Percentiles rank a stretch among this genome's conserved stretches.
These are phyloP conservation scores for Cutaneotrichosporon cutaneum DNA, from an alignment of 1,284 basidiomycete species.

Conservation along the genomic window DNA sequence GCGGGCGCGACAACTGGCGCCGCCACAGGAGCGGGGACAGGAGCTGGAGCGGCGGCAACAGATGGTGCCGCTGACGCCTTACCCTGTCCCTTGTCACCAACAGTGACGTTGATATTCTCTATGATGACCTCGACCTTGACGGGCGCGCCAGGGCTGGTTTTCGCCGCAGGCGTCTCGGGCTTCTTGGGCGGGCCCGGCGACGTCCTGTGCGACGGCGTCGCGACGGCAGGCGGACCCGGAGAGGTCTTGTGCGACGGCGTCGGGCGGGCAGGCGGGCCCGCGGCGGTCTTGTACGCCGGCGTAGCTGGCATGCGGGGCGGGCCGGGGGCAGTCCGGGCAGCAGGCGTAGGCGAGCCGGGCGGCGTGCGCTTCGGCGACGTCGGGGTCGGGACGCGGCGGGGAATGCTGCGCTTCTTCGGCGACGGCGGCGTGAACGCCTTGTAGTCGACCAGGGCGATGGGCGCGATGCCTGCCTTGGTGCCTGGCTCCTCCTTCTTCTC, in stretches of 20 bases:
- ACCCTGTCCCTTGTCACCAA: not conserved
- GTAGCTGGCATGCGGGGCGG: not conserved
- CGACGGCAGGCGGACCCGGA: not conserved
- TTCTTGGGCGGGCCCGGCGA: not conserved
- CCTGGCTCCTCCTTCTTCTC: not conserved
- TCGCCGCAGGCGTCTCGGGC: not conserved
- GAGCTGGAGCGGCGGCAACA: not conserved
- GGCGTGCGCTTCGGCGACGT: not conserved
- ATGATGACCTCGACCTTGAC: constrained; percentile 4
- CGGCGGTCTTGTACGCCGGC: constrained; percentile 1
- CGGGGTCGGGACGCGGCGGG: not conserved
- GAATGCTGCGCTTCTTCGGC: not conserved
- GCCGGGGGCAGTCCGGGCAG: not conserved
- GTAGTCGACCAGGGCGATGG: constrained; percentile 3
- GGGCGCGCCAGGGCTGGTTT: constrained; percentile 2
- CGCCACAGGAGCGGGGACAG: not conserved
- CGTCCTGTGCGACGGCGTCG: not conserved
- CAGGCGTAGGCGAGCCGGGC: not conserved
- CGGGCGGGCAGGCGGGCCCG: not conserved
- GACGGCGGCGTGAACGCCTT: not conserved
- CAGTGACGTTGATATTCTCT: constrained; percentile 6
- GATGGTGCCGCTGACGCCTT: not conserved
- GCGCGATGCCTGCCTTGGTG: not conserved
- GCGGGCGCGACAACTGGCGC: not conserved
- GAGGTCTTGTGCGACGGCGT: not conserved